Conservation (phyloP, 2,329 filamentous ascomycete genomes). For the Fusarium algeriense region DNA sequence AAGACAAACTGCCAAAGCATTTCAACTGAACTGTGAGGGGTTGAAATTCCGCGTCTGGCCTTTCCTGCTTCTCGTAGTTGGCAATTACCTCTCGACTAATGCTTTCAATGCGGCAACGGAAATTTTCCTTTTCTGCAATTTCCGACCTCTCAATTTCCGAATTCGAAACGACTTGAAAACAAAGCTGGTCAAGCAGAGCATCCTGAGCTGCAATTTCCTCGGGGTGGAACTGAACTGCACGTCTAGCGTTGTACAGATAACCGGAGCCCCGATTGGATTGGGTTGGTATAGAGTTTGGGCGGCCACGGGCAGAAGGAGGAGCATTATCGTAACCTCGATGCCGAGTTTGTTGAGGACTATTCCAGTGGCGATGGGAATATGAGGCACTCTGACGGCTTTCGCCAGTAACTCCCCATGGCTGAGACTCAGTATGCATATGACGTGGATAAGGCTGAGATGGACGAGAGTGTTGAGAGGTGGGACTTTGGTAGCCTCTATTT, state of each 20-base stretch:
- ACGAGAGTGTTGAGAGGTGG: conserved; percentile 47
- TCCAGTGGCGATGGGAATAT: conserved; percentile 40
- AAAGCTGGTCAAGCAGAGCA: conserved; percentile 62
- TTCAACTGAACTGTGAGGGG: conserved; percentile 72
- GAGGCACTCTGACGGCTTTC: conserved; percentile 30
- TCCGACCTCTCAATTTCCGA: conserved; percentile 74
- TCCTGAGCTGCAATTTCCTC: conserved; percentile 65
- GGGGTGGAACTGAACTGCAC: conserved; percentile 49
- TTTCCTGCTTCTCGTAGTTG: conserved; percentile 61
- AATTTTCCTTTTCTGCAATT: conserved; percentile 76
- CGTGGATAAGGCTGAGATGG: conserved; percentile 42
- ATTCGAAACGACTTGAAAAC: conserved; percentile 59
- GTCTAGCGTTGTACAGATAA: conserved; percentile 41
- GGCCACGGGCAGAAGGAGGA: conserved; percentile 13
- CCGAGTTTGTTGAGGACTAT: conserved; percentile 32
- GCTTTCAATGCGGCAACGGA: conserved; percentile 73
- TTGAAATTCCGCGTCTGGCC: conserved; percentile 60
- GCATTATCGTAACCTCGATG: conserved; percentile 47
- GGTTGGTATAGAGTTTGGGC: conserved; percentile 7
- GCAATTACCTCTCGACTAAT: conserved; percentile 72
- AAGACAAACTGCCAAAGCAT: conserved; percentile 85
- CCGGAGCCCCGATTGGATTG: conserved; percentile 31
- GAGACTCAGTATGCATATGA: conserved; percentile 40
- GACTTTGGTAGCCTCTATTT: conserved; percentile 48
- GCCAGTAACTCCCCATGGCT: conserved; percentile 30